These are phyloP conservation scores for Paxillus involutus DNA, from an alignment of 768 basidiomycete species.

Conservation along the genomic window DNA sequence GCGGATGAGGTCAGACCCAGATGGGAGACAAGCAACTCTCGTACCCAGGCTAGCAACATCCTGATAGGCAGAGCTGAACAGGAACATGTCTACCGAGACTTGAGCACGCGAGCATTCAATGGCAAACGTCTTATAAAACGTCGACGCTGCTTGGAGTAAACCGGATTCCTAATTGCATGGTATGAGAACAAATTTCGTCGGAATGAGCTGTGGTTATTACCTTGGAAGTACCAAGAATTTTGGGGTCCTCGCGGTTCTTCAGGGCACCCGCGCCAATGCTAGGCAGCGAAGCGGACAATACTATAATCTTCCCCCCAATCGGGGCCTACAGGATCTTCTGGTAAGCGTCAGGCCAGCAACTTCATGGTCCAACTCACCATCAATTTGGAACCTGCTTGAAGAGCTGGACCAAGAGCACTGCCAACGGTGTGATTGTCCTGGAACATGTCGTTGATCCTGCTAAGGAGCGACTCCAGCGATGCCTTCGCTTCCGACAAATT, in stretches of 20 bases:
- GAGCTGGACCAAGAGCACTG: constrained; percentile 90
- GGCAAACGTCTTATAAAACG: constrained; percentile 98
- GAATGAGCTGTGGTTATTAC: constrained; percentile 34
- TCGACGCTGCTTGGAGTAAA: constrained; percentile 87
- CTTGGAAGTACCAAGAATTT: constrained; percentile 93
- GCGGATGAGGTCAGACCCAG: neutral
- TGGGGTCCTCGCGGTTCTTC: constrained; percentile 96
- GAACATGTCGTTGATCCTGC: constrained; percentile 94
- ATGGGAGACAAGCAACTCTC: neutral
- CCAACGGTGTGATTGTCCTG: constrained; percentile 92
- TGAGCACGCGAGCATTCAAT: constrained; percentile 98
- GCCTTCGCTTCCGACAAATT: constrained; percentile 85
- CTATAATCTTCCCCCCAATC: constrained; percentile 93
- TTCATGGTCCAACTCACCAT: constrained; percentile 54
- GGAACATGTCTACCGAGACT: constrained; percentile 99
- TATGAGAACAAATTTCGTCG: constrained; percentile 3
- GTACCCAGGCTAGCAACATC: constrained; percentile 92
- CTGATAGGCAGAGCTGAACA: constrained; percentile 91
- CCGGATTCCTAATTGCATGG: constrained; percentile 68
- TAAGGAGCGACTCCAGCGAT: constrained; percentile 78
- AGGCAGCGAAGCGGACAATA: constrained; percentile 82
- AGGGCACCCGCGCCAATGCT: constrained; percentile 87
- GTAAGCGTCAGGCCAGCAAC: neutral
- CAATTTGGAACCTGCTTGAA: constrained; percentile 95
- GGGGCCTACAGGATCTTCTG: constrained; percentile 52